A percentile compares a stretch with the other conserved stretches of the same genome.
Evolutionary conservation across 169 alveolate genomes (phyloP).

Genomic region (Miamiensis avidus): DNA sequence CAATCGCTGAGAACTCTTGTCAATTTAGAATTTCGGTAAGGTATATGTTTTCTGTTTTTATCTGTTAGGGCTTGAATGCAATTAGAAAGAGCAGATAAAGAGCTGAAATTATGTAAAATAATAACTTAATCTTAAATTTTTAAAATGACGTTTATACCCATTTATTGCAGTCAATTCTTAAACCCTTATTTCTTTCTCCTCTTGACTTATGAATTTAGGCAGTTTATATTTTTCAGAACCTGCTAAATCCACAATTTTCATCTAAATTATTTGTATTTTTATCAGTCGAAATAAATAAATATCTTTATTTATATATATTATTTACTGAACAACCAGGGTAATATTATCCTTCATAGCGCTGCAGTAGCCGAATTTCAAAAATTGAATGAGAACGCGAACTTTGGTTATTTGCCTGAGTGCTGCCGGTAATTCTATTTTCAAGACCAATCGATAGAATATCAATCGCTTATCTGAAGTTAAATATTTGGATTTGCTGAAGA

Average conservation of each 20-base stretch:
- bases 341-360: not conserved
- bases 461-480: slow-evolving; percentile 50
- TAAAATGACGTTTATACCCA: slow-evolving; percentile 35
- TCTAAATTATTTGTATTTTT: no score
- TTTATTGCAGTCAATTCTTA: slow-evolving; percentile 63
- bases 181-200: slow-evolving; percentile 47
- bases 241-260: slow-evolving; percentile 73
- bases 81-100: slow-evolving; percentile 58
- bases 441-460: slow-evolving; percentile 54
- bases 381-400: slow-evolving; percentile 65
- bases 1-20: slow-evolving; percentile 77
- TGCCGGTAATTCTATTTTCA: slow-evolving; percentile 49
- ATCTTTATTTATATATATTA: no score
- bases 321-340: not conserved
- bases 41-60: slow-evolving; percentile 71
- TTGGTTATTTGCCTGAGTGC: slow-evolving; percentile 47
- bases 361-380: slow-evolving; percentile 45
- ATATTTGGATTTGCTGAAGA: slow-evolving; percentile 20
- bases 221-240: slow-evolving; percentile 66
- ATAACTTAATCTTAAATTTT: no score
- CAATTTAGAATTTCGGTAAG: slow-evolving; percentile 80
- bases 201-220: slow-evolving; percentile 31
- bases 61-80: slow-evolving; percentile 62
- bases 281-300: no score
- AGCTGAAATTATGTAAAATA: not conserved